These are phyloP conservation scores for Oryza glumipatula DNA, from an alignment of 176 grass and related monocot species.

Conservation along the genomic window DNA sequence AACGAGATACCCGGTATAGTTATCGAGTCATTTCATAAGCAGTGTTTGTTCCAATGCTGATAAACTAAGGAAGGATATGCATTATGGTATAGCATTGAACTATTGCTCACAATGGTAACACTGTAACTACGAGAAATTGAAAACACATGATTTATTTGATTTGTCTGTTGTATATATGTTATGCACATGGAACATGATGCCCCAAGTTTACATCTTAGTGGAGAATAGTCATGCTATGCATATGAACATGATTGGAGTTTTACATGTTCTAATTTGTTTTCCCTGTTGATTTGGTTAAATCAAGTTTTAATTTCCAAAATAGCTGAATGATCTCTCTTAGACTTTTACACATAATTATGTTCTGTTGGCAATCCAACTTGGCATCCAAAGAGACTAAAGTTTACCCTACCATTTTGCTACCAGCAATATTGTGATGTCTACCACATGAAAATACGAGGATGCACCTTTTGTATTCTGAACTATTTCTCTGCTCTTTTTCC, in stretches of 20 bases:
- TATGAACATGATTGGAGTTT: not conserved
- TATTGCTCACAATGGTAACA: not conserved
- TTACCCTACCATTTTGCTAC: not conserved
- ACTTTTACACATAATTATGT: not conserved
- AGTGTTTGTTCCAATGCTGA: not conserved
- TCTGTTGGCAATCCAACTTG: not conserved
- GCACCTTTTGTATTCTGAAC: not conserved
- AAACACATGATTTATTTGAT: conserved; percentile 3
- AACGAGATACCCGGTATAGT: not conserved
- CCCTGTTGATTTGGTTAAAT: conserved; percentile 8
- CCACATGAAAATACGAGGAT: not conserved
- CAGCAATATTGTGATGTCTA: not conserved
- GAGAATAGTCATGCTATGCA: not conserved
- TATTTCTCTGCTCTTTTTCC: not conserved
- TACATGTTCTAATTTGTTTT: conserved; percentile 17
- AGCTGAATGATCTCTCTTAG: not conserved
- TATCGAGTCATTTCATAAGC: not conserved
- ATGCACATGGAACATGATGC: conserved; percentile 15
- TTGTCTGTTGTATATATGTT: conserved; percentile 1
- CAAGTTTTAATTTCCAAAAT: not conserved
- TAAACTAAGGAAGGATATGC: not conserved
- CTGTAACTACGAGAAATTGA: not conserved
- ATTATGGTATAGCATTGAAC: not conserved
- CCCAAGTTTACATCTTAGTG: not conserved
- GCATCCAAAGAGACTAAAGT: not conserved